Evolutionary conservation across 2,329 filamentous ascomycete species (phyloP).

Genomic region (Trichoderma cornu-damae): DNA sequence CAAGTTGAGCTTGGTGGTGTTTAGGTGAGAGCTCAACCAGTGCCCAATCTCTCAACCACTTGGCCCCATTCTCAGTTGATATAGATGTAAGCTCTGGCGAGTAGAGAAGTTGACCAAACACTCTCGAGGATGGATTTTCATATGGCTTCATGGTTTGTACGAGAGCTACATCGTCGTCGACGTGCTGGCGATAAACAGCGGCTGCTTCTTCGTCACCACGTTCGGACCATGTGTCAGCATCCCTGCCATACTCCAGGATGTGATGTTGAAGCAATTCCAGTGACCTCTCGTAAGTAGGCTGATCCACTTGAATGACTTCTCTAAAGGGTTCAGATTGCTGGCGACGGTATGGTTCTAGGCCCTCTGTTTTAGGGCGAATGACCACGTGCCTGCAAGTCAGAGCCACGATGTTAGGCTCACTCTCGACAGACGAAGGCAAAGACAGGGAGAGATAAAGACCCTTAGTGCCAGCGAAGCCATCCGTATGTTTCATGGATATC

Average conservation of each 20-base stretch:
- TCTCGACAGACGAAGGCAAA: neutral
- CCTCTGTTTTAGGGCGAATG: neutral
- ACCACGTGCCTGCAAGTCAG: conserved; percentile 6
- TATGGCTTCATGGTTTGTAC: neutral
- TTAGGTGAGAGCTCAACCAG: neutral
- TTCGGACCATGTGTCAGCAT: neutral
- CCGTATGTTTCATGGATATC: neutral
- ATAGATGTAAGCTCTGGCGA: neutral
- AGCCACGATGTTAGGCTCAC: neutral
- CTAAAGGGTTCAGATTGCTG: neutral
- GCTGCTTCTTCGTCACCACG: neutral
- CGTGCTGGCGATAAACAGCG: neutral
- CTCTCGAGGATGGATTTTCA: neutral
- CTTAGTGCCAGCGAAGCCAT: neutral
- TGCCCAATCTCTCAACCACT: conserved; percentile 9
- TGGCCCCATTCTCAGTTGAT: neutral
- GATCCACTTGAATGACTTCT: conserved; percentile 3
- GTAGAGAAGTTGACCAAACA: neutral
- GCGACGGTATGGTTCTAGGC: neutral
- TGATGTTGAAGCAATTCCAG: neutral
- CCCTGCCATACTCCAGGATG: neutral
- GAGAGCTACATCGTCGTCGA: neutral
- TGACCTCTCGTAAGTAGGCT: neutral
- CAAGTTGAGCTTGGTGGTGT: neutral
- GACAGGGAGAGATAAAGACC: conserved; percentile 4